These are phyloP conservation scores for Ettlia oleoabundans DNA, from an alignment of 139 green algal genomes.

Conservation along the genomic window DNA sequence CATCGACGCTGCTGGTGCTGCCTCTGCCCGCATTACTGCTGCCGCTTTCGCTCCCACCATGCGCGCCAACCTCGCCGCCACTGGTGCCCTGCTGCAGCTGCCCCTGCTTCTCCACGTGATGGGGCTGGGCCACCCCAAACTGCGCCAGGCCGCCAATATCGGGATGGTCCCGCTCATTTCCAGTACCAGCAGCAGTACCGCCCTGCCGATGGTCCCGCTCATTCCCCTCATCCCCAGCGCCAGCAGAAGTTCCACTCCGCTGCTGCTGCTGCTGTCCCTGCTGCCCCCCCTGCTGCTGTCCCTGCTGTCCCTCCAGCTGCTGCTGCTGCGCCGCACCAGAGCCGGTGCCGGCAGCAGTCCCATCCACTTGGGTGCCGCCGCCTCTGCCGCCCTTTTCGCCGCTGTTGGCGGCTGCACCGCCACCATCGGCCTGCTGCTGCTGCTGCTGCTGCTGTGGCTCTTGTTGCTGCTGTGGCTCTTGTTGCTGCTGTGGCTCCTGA, in stretches of 20 bases:
- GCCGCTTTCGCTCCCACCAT: neutral
- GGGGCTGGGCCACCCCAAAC: neutral
- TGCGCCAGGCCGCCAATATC: constrained; percentile 4
- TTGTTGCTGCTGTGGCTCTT: neutral
- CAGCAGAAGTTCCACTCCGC: neutral
- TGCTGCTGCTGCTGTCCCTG: neutral
- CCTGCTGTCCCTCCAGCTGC: neutral
- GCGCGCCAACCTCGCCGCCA: neutral
- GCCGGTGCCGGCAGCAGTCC: too few relatives aligned
- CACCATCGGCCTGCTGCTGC: too few relatives aligned
- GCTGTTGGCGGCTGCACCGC: too few relatives aligned
- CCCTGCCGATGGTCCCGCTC: constrained; percentile 14
- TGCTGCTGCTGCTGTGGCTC: neutral
- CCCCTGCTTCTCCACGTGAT: neutral
- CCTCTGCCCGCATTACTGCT: neutral
- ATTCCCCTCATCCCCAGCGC: neutral
- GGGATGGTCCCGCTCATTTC: constrained; percentile 12
- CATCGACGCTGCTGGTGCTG: neutral
- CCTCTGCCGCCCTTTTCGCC: too few relatives aligned
- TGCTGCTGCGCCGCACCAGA: too few relatives aligned
- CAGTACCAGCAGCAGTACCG: neutral
- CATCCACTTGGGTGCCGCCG: too few relatives aligned
- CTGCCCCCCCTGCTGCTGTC: neutral
- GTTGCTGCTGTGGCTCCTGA: neutral
- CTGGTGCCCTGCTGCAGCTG: neutral